Percentiles rank a stretch among this genome's conserved stretches.
Conservation (phyloP, 306 rosid species). For the Abrus pulchellus region DNA sequence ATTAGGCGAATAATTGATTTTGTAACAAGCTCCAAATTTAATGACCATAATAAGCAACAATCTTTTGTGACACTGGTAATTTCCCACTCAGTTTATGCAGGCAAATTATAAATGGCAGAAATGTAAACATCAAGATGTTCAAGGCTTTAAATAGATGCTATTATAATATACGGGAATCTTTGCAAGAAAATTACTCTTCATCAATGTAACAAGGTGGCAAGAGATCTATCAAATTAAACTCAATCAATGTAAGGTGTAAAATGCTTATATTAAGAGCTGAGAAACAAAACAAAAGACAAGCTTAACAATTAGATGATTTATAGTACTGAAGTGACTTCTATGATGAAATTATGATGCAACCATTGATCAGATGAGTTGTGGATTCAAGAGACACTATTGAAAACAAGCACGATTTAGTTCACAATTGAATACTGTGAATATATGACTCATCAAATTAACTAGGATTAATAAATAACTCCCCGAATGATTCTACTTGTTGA, state of each 20-base stretch:
- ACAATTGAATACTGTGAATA: neutral
- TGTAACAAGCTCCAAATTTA: conserved; percentile 13
- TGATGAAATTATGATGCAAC: neutral
- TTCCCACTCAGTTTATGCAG: conserved; percentile 3
- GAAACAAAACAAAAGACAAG: conserved; percentile 26
- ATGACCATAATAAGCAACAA: conserved; percentile 28
- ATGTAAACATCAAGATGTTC: conserved; percentile 5
- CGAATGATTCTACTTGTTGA: neutral
- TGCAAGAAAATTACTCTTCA: conserved; percentile 9
- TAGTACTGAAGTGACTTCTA: conserved; percentile 30
- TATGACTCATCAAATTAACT: conserved; percentile 9
- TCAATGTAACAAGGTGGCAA: conserved; percentile 9
- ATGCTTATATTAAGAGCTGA: neutral
- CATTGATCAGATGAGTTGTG: conserved; percentile 18
- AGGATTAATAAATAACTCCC: neutral
- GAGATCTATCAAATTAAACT: conserved; percentile 1
- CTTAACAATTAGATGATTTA: conserved; percentile 12
- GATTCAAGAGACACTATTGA: conserved; percentile 15
- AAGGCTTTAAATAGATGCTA: conserved; percentile 12
- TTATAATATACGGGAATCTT: neutral
- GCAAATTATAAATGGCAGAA: neutral
- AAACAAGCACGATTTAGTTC: neutral
- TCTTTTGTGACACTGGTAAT: conserved; percentile 24
- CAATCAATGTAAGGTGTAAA: conserved; percentile 19
- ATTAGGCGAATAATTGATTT: neutral